phyloP scores from a whole-genome alignment of 176 grass and related monocot species.

The Cenchrus purpureus region DNA sequence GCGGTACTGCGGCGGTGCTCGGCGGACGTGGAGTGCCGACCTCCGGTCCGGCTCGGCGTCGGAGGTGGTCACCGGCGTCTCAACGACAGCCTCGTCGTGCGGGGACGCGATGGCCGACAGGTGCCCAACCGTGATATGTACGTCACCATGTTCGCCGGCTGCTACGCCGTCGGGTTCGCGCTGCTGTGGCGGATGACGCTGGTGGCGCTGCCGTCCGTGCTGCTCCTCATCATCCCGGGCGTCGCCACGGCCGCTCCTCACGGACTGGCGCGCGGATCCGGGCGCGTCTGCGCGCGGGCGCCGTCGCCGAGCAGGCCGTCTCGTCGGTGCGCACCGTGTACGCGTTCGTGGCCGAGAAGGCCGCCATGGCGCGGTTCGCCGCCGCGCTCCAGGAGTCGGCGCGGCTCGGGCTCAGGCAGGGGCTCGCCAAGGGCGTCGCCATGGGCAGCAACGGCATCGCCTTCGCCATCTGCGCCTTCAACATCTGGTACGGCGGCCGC shows the following conservation, averaged over 20 bases:
- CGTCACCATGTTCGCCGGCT: constrained; percentile 57
- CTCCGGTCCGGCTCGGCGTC: constrained; percentile 48
- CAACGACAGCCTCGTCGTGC: constrained; percentile 73
- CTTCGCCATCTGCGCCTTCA: constrained; percentile 83
- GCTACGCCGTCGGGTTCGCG: constrained; percentile 62
- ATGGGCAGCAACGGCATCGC: constrained; percentile 82
- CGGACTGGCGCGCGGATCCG: constrained; percentile 66
- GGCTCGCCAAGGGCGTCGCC: constrained; percentile 79
- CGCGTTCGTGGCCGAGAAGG: constrained; percentile 73
- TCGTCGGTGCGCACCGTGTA: constrained; percentile 82
- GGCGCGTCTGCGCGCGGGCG: constrained; percentile 54
- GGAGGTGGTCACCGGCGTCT: constrained; percentile 85
- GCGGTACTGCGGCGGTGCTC: constrained; percentile 78
- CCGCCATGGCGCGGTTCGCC: constrained; percentile 67
- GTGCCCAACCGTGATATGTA: constrained; percentile 89
- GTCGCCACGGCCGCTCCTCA: constrained; percentile 55
- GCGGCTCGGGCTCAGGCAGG: constrained; percentile 72
- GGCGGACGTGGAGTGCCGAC: constrained; percentile 89
- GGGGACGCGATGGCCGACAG: constrained; percentile 81
- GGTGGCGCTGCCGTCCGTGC: constrained; percentile 55
- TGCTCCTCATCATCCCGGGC: constrained; percentile 79
- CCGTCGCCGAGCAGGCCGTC: constrained; percentile 73
- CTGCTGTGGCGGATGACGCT: constrained; percentile 69
- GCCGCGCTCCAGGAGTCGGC: constrained; percentile 66
- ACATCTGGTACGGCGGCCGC: constrained; percentile 83